Conservation (phyloP, 352 stramenopile species). For the Poterioochromonas sp. region DNA sequence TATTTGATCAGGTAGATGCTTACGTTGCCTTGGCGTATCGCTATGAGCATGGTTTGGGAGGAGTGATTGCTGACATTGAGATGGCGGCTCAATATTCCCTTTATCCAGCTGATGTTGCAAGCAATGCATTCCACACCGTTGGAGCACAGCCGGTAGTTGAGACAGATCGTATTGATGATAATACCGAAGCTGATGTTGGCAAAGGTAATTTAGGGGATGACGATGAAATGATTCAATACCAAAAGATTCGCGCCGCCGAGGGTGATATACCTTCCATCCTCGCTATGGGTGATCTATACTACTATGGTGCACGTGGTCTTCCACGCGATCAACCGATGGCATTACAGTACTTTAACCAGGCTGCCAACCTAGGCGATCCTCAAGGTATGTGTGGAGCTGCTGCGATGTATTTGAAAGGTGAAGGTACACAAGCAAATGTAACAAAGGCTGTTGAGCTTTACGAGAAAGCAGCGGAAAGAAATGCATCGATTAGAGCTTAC, state of each 20-base stretch:
- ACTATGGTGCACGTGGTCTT: constrained; percentile 68
- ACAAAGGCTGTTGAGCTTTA: constrained; percentile 62
- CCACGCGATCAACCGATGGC: constrained; percentile 59
- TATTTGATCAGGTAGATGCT: constrained; percentile 26
- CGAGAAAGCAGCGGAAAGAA: constrained; percentile 51
- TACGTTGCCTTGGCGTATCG: constrained; percentile 8
- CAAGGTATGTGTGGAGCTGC: constrained; percentile 53
- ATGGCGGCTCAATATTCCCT: constrained; percentile 56
- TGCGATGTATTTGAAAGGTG: constrained; percentile 73
- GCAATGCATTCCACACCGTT: constrained; percentile 53
- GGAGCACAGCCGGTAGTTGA: constrained; percentile 59
- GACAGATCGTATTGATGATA: constrained; percentile 19
- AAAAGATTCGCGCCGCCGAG: constrained; percentile 62
- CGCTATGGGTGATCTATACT: constrained; percentile 72
- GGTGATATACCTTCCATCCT: constrained; percentile 64
- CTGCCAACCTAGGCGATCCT: constrained; percentile 55
- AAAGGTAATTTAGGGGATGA: constrained; percentile 62
- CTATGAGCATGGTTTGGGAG: neutral
- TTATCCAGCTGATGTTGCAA: constrained; percentile 51
- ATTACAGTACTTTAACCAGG: constrained; percentile 60
- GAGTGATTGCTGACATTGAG: constrained; percentile 37
- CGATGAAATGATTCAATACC: constrained; percentile 71
- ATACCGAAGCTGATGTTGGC: constrained; percentile 2
- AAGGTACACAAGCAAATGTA: constrained; percentile 62
- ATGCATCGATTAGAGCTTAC: constrained; percentile 62